Base-by-base conservation (phyloP, 352 stramenopile species). In the Pythium monospermum region DNA sequence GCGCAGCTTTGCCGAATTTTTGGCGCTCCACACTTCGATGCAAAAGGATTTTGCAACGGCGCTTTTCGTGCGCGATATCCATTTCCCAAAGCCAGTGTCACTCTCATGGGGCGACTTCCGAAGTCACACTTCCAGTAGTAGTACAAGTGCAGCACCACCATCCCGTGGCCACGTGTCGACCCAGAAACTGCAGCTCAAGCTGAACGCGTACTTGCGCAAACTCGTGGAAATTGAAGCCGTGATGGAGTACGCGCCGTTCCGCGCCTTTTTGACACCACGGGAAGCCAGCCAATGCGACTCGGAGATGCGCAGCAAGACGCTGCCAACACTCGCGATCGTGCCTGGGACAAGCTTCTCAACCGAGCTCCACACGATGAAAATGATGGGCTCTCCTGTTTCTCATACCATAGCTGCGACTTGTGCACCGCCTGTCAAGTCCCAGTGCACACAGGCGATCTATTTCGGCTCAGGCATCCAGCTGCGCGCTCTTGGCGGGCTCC, bases 181-280 rank as follows among this genome's bases (percentile, higher is more conserved):
- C 3, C 54, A 69, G 48, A 69, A 72, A 19, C 61, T 81, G 23
- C 56, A 64, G n/a, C 53, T 61, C 22, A 68, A 76, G 48, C 59
- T 87, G 25, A 87, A 85, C 50, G 53, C 62, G 23, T 87, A 87
- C 39, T 40, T 87, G 50, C 76, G 77, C 53, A 70, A 73, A 41
- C 57, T 87, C 25, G 55, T 87, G 35, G 76, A 83, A 59, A 68
- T 85, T 27, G 67, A 78, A 36, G 66, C 57, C 27, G 48, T 87
- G 2, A 59, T 75, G 45, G 52, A 68, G 21, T 68, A 70, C 27
- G 59, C 47, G 22, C 30, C 42, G 16, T 82, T 85, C 27, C 69
- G 67, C 6, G 51, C 53, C 27, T 87, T 87, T 39, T 50, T 87
- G 36, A 78, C 59, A 25, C 73, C 73, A 19, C 59, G 63, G 18